Conservation (phyloP, 495 filamentous ascomycete species). For the Bacidia gigantensis region DNA sequence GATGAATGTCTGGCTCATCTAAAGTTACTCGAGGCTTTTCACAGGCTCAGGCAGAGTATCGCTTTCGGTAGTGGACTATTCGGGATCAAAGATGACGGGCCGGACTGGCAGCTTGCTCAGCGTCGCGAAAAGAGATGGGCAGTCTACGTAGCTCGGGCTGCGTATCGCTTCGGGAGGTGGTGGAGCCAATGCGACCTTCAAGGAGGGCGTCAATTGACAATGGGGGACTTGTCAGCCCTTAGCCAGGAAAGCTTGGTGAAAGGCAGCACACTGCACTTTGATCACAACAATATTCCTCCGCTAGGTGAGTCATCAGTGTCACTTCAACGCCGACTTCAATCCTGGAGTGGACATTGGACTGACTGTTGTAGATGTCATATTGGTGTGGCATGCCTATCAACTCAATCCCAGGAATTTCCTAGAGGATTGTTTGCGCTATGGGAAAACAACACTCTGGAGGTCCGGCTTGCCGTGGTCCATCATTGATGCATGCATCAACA, state of each 20-base stretch:
- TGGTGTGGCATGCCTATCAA: slow-evolving; percentile 85
- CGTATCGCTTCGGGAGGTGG: slow-evolving; percentile 61
- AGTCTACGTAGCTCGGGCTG: slow-evolving; percentile 58
- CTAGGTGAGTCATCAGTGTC: slow-evolving; percentile 11
- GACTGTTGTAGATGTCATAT: slow-evolving; percentile 50
- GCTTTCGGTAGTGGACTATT: slow-evolving; percentile 51
- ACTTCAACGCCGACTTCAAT: too few relatives aligned
- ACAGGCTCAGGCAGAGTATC: slow-evolving; percentile 50
- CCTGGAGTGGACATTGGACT: not conserved
- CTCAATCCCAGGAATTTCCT: slow-evolving; percentile 67
- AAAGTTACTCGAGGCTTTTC: slow-evolving; percentile 58
- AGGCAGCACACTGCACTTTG: slow-evolving; percentile 1
- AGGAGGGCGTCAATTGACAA: not conserved
- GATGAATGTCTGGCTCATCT: slow-evolving; percentile 58
- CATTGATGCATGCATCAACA: slow-evolving; percentile 52
- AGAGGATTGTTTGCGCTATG: slow-evolving; percentile 60
- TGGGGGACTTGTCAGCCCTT: not conserved
- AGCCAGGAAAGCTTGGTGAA: not conserved
- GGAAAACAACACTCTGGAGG: slow-evolving; percentile 44
- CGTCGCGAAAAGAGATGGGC: slow-evolving; percentile 72
- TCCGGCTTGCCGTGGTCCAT: slow-evolving; percentile 58
- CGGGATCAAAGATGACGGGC: slow-evolving; percentile 38
- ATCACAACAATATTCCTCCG: slow-evolving; percentile 16
- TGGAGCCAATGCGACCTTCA: slow-evolving; percentile 29
- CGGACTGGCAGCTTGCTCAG: slow-evolving; percentile 6